Percentiles rank a stretch among this genome's conserved stretches.
These are phyloP conservation scores for Malassezia equina DNA, from an alignment of 1,284 basidiomycete species.

Conservation along the genomic window DNA sequence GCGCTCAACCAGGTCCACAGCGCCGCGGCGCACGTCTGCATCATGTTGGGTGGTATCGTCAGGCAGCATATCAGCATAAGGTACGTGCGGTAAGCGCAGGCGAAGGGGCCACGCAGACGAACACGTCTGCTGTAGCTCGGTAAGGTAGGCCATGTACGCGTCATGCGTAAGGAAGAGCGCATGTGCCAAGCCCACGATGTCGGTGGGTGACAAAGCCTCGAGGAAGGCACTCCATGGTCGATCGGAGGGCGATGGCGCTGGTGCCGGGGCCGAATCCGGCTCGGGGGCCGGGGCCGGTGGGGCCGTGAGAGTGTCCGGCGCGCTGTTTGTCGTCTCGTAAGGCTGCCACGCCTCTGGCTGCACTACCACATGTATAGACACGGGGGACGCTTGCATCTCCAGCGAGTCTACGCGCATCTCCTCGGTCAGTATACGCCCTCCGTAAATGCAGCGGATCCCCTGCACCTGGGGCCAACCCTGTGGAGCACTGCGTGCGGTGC, in stretches of 20 bases:
- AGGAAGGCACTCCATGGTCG: background rate
- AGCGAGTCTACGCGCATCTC: background rate
- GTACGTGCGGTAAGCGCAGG: background rate
- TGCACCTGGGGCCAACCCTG: constrained; percentile 24
- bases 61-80: background rate
- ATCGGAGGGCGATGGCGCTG: background rate
- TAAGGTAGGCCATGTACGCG: constrained; percentile 1
- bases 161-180: constrained; percentile 4
- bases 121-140: background rate
- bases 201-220: background rate
- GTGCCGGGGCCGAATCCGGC: background rate
- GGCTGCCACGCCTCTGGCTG: constrained; percentile 34
- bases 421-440: constrained; percentile 29
- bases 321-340: no score
- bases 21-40: background rate
- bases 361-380: constrained; percentile 38
- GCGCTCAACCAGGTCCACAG: constrained; percentile 3
- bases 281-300: background rate
- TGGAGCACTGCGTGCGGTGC: constrained; percentile 6
- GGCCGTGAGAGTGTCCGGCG: no score
- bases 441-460: constrained; percentile 36
- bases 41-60: background rate
- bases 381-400: background rate
- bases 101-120: background rate
- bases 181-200: background rate